Evolutionary conservation across 2,329 filamentous ascomycete species (phyloP).

Genomic region (Ophiostoma populinum): DNA sequence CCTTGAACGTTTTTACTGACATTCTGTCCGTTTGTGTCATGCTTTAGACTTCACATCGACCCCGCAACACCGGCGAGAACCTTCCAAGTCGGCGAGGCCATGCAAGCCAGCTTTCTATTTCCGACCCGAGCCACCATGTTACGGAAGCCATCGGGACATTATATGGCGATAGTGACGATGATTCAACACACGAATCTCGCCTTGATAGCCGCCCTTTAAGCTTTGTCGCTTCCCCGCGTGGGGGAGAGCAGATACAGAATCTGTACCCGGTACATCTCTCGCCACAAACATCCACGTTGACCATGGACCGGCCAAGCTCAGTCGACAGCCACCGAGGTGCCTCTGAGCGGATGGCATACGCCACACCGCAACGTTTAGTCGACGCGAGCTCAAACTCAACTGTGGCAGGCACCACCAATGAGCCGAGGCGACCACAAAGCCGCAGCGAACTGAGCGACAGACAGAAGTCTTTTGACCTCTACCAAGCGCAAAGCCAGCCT

Average conservation of each 20-base stretch:
- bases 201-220: constrained; percentile 51
- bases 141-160: constrained; percentile 85
- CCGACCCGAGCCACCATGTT: constrained; percentile 83
- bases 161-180: constrained; percentile 62
- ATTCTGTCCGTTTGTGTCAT: no score
- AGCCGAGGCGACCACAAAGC: no score
- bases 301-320: no score
- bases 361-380: no score
- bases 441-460: no score
- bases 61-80: constrained; percentile 37
- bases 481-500: constrained; percentile 24
- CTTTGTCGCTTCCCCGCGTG: constrained; percentile 46
- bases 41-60: constrained; percentile 38
- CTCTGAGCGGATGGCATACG: no score
- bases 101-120: constrained; percentile 46
- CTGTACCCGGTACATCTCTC: constrained; percentile 1
- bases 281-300: constrained; percentile 9
- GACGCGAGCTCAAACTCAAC: no score
- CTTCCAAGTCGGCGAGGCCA: constrained; percentile 42
- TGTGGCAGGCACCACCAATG: no score
- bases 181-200: constrained; percentile 28
- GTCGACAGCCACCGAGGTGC: no score
- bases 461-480: constrained; percentile 13
- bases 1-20: no score
- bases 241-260: constrained; percentile 31